Base-by-base conservation (phyloP, 257 asterid genomes). In the Nicotiana otophora region DNA sequence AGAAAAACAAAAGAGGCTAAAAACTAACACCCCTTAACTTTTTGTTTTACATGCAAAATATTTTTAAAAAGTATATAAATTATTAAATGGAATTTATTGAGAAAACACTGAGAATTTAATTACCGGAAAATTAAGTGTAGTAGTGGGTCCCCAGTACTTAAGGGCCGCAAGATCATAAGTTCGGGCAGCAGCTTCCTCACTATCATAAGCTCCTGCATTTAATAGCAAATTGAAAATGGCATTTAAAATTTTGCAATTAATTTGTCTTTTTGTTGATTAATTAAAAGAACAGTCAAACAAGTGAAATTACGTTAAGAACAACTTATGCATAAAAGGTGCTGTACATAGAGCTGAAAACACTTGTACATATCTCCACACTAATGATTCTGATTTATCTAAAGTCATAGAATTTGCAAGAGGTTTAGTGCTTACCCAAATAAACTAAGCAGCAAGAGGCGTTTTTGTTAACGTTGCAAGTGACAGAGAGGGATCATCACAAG, bases 141-240 rank as follows among this genome's bases (percentile, higher is more conserved):
- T 86, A 12, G 75, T 62, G 7, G 96, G 86, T 10, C 99, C 99
- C 99, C 99, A 95, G 62, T 91, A 94, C 87, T 94, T 95, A 17
- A 95, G 94, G 48, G 99, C 98, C 62, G 99, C 99, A 42, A 95
- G 92, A 90, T 95, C 99, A 72, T 94, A 95, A 15, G 99, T 90
- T 6, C 91, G 87, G 16, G 97, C 99, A 5, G 99, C 99, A 77
- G 94, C 95, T 34, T 89, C 98, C 78, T 95, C 99, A 20, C 83
- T 86, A 69, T 95, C 99, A 84, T 94, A 94, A 70, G 98, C 99
- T 58, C 99, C 99, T 94, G 80, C 67, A 82, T 80, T 70, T 20
- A 66, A 17, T 39, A 69, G 20, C 54, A 53, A 62, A 42, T 61
- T 48, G 14, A 72, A 16, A 36, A 33, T 58, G 36, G 70, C 61